Percentiles rank a stretch among this genome's conserved stretches.
phyloP scores from a whole-genome alignment of 139 green algal genomes.

The Diplosphaera chodatii region DNA sequence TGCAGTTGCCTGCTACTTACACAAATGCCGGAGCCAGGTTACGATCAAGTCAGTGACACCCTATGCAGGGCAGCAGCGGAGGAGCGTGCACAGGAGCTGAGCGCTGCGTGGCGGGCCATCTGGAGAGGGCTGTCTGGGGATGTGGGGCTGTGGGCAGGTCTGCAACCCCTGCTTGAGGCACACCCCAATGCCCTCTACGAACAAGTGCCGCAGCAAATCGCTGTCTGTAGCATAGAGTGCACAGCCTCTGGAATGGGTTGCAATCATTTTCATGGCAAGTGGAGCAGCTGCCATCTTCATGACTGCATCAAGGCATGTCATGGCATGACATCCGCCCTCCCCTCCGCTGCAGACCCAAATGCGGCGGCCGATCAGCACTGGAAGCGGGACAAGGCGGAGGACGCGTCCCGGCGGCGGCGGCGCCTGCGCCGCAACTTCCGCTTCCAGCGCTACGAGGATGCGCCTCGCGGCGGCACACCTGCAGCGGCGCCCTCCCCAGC shows the following conservation, averaged over 20 bases:
- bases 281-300: too few relatives aligned
- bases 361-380: constrained; percentile 19
- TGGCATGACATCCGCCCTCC: too few relatives aligned
- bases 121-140: constrained; percentile 22
- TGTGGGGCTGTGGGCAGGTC: constrained; percentile 29
- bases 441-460: constrained; percentile 23
- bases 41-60: not conserved
- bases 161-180: too few relatives aligned
- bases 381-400: constrained; percentile 37
- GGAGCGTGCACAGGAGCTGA: constrained; percentile 15
- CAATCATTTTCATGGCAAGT: too few relatives aligned
- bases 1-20: too few relatives aligned
- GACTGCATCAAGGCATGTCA: too few relatives aligned
- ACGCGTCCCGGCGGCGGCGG: constrained; percentile 27
- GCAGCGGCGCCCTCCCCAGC: not conserved
- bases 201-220: too few relatives aligned
- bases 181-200: too few relatives aligned
- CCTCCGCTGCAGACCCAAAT: not conserved
- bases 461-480: not conserved
- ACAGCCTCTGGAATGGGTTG: too few relatives aligned
- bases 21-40: too few relatives aligned
- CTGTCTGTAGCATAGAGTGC: too few relatives aligned
- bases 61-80: constrained; percentile 9
- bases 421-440: constrained; percentile 37
- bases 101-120: constrained; percentile 24